Percentiles rank a stretch among this genome's conserved stretches.
phyloP scores from a whole-genome alignment of 345 rosid genomes.

The Dipteronia dyeriana region DNA sequence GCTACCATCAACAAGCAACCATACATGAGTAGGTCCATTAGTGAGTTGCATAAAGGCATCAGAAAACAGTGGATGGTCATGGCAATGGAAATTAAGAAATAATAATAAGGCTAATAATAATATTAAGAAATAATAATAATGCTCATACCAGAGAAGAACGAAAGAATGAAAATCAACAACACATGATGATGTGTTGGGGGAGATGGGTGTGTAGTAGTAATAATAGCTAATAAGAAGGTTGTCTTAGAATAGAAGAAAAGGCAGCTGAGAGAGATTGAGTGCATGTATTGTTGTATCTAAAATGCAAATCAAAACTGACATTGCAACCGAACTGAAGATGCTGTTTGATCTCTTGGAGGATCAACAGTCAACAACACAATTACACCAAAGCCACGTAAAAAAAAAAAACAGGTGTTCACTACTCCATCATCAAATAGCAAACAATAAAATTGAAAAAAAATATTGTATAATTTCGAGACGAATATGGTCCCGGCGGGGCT shows the following conservation, averaged over 20 bases:
- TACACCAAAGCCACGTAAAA: neutral
- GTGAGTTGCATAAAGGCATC: too few relatives aligned
- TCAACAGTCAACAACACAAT: constrained; percentile 24
- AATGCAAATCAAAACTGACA: constrained; percentile 26
- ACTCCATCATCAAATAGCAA: neutral
- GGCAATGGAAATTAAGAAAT: too few relatives aligned
- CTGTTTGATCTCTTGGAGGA: constrained; percentile 38
- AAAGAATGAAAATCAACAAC: neutral
- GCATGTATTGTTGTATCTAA: neutral
- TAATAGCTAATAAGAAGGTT: constrained; percentile 2
- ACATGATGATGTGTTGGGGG: neutral
- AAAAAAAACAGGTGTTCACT: too few relatives aligned
- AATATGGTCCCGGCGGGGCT: constrained; percentile 86
- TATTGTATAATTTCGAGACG: too few relatives aligned
- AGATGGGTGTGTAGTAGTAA: constrained; percentile 20
- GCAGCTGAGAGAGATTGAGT: neutral
- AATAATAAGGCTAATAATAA: too few relatives aligned
- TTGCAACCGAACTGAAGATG: constrained; percentile 41
- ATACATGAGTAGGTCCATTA: too few relatives aligned
- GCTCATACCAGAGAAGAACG: constrained; percentile 30
- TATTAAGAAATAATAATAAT: too few relatives aligned
- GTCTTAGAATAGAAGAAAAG: constrained; percentile 25
- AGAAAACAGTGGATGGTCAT: neutral
- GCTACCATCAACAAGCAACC: too few relatives aligned
- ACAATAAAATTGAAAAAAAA: too few relatives aligned